A percentile compares a stretch with the other conserved stretches of the same genome.
phyloP scores from a whole-genome alignment of 306 rosid species.

The Coriaria nepalensis region DNA sequence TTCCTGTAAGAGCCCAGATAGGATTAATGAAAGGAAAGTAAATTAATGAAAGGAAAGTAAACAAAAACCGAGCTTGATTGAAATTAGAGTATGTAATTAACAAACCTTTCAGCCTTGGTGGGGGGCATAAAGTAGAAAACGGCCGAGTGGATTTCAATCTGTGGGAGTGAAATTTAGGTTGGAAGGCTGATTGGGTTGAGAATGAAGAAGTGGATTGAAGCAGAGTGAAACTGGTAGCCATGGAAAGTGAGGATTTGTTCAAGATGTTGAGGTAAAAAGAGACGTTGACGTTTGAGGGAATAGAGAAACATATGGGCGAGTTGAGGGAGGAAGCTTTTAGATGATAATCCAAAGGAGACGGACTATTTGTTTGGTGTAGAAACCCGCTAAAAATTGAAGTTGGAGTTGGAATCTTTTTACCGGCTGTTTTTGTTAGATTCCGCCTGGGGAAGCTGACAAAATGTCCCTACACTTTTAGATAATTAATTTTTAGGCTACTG shows the following conservation, averaged over 20 bases:
- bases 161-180: conserved; percentile 15
- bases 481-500: too few species aligned
- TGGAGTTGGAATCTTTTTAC: too few species aligned
- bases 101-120: conserved; percentile 30
- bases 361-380: too few species aligned
- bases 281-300: background rate
- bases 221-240: conserved; percentile 47
- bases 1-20: conserved; percentile 22
- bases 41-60: background rate
- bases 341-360: background rate
- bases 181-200: conserved; percentile 21
- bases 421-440: too few species aligned
- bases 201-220: conserved; percentile 26
- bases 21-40: background rate
- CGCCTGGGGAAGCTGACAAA: too few species aligned
- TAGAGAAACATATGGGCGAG: too few species aligned
- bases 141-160: conserved; percentile 17
- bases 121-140: conserved; percentile 14
- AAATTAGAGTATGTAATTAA: background rate
- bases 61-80: background rate
- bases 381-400: too few species aligned
- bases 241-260: conserved; percentile 9
- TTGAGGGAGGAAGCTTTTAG: background rate
- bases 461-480: too few species aligned
- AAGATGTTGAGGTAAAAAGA: background rate